phyloP scores from a whole-genome alignment of 306 rosid genomes.

The Vigna unguiculata region DNA sequence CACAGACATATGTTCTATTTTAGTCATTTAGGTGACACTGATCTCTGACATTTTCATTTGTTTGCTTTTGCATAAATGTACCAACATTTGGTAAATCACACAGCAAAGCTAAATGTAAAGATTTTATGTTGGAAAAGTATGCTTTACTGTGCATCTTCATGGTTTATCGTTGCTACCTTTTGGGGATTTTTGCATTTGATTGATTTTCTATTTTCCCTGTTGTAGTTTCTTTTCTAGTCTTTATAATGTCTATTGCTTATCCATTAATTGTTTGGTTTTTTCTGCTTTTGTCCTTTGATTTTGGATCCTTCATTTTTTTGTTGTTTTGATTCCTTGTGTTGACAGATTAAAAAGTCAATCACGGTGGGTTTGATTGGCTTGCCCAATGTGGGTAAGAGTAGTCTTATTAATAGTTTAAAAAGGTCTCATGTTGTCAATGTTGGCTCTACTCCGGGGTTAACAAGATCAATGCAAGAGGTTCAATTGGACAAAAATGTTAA shows the following conservation, averaged over 20 bases:
- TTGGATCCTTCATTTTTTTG: constrained; percentile 21
- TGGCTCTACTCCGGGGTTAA: constrained; percentile 90
- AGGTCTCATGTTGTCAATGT: constrained; percentile 80
- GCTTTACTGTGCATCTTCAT: constrained; percentile 14
- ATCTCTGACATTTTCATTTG: neutral
- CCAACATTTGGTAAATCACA: neutral
- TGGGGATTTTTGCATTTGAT: constrained; percentile 21
- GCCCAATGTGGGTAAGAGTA: constrained; percentile 99
- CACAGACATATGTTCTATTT: too few species aligned
- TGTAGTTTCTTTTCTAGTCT: constrained; percentile 21
- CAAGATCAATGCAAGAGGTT: constrained; percentile 94
- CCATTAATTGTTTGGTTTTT: neutral
- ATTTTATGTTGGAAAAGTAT: constrained; percentile 21
- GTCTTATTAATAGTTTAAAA: constrained; percentile 89
- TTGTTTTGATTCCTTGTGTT: constrained; percentile 32
- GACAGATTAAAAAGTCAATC: constrained; percentile 88
- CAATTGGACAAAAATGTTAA: constrained; percentile 88
- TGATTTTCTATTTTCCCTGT: neutral
- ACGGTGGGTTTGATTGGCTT: constrained; percentile 94
- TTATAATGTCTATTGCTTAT: constrained; percentile 3
- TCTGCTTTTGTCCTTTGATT: neutral
- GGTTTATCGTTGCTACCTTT: neutral
- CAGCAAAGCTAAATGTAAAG: neutral
- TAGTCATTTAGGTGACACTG: too few species aligned
- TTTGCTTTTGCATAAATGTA: neutral